Conservation (phyloP, 2,329 filamentous ascomycete genomes). For the Fusarium stilboides region DNA sequence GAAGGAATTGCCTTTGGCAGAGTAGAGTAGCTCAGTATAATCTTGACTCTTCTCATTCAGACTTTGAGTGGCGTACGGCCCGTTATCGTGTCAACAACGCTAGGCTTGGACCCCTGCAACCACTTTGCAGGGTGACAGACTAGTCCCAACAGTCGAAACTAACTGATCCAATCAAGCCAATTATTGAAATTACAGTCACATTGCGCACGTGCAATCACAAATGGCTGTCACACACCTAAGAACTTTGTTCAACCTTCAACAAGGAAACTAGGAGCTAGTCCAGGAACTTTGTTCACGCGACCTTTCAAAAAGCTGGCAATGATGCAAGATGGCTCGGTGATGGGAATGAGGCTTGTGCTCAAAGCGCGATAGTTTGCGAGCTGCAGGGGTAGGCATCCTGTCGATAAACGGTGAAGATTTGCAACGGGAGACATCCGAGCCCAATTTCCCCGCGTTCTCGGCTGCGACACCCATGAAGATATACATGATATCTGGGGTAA, state of each 20-base stretch:
- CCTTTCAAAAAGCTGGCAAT: not conserved
- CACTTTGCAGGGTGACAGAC: not conserved
- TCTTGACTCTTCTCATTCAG: not conserved
- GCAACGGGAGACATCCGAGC: not conserved
- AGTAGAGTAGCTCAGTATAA: not conserved
- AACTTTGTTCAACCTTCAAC: not conserved
- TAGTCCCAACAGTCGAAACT: not conserved
- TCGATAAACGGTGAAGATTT: constrained; percentile 9
- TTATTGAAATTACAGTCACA: not conserved
- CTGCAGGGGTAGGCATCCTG: constrained; percentile 19
- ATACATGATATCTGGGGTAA: constrained; percentile 29
- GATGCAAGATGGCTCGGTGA: constrained; percentile 16
- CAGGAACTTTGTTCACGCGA: constrained; percentile 9
- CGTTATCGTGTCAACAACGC: not conserved
- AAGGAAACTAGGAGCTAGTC: not conserved
- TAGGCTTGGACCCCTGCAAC: not conserved
- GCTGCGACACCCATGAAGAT: not conserved
- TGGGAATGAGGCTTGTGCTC: not conserved
- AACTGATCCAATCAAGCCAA: not conserved
- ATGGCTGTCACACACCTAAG: not conserved
- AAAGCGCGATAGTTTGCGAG: constrained; percentile 39
- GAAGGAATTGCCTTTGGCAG: not conserved
- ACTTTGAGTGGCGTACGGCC: not conserved
- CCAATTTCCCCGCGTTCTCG: constrained; percentile 27
- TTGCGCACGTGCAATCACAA: constrained; percentile 3